A percentile compares a stretch with the other conserved stretches of the same genome.
phyloP scores from a whole-genome alignment of 352 stramenopile species.

The Thalassiosira delicatula region DNA sequence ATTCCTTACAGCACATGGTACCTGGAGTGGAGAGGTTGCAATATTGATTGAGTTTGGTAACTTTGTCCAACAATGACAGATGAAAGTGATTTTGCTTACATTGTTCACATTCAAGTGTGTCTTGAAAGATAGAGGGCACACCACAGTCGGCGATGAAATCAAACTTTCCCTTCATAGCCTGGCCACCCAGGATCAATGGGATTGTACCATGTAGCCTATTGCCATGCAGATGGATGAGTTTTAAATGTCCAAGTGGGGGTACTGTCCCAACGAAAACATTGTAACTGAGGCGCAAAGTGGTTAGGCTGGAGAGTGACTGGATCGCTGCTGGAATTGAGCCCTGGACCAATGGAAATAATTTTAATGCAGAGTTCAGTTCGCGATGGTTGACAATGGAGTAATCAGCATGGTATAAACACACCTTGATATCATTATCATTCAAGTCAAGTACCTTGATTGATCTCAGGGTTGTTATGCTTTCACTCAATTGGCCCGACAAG shows the following conservation, averaged over 20 bases:
- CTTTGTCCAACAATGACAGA: no score
- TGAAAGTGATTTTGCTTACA: no score
- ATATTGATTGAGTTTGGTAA: no score
- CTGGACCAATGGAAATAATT: constrained; percentile 11
- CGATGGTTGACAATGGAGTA: background rate
- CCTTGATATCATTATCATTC: constrained; percentile 59
- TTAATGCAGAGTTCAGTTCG: background rate
- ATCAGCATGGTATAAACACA: constrained; percentile 12
- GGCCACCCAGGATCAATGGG: background rate
- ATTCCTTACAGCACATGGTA: no score
- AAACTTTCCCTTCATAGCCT: background rate
- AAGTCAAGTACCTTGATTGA: constrained; percentile 40
- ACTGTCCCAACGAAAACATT: constrained; percentile 43
- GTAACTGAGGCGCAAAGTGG: constrained; percentile 37
- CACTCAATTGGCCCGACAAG: constrained; percentile 36
- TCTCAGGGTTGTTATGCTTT: constrained; percentile 12
- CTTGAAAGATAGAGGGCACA: background rate
- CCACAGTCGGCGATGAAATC: constrained; percentile 53
- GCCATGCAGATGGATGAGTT: constrained; percentile 45
- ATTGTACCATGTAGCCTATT: constrained; percentile 44
- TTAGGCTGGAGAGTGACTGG: constrained; percentile 31
- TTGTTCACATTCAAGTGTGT: background rate
- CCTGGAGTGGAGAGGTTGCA: no score
- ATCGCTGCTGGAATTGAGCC: constrained; percentile 45
- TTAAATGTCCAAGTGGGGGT: constrained; percentile 30